Percentiles rank a stretch among this genome's conserved stretches.
These are phyloP conservation scores for Neospermospora avenae DNA, from an alignment of 2,329 filamentous ascomycete species.

Conservation along the genomic window DNA sequence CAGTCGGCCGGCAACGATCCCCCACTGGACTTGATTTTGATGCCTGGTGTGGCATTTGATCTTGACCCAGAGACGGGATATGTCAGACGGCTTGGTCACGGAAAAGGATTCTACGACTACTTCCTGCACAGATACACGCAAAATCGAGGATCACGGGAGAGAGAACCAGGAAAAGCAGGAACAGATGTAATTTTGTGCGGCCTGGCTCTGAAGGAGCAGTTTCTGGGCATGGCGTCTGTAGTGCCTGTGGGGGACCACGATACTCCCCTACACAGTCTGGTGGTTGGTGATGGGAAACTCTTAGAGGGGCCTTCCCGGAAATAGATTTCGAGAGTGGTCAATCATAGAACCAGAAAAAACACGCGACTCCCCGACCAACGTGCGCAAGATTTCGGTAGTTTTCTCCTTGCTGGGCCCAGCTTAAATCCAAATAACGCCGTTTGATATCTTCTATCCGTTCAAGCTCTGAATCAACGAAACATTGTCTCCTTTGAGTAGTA, in stretches of 20 bases:
- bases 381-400: slow-evolving; percentile 17
- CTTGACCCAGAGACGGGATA: slow-evolving; percentile 46
- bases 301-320: slow-evolving; percentile 34
- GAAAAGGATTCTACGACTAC: slow-evolving; percentile 95
- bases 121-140: slow-evolving; percentile 74
- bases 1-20: slow-evolving; percentile 41
- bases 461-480: slow-evolving; percentile 57
- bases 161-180: slow-evolving; percentile 53
- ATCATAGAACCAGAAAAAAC: slow-evolving; percentile 16
- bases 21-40: slow-evolving; percentile 78
- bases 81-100: slow-evolving; percentile 81
- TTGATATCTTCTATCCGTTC: slow-evolving; percentile 29
- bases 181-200: slow-evolving; percentile 63
- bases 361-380: slow-evolving; percentile 4
- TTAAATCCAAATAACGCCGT: slow-evolving; percentile 27
- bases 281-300: slow-evolving; percentile 67
- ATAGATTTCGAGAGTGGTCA: slow-evolving; percentile 16
- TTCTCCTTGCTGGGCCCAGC: slow-evolving; percentile 20
- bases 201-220: slow-evolving; percentile 81
- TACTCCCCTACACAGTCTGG: slow-evolving; percentile 73
- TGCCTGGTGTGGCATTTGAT: slow-evolving; percentile 94
- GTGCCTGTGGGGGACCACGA: slow-evolving; percentile 77
- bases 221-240: slow-evolving; percentile 59
- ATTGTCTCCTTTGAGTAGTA: slow-evolving; percentile 65
- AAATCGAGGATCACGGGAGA: slow-evolving; percentile 36